Conservation (phyloP, 2,329 filamentous ascomycete genomes). For the Thermomyces lanuginosus region DNA sequence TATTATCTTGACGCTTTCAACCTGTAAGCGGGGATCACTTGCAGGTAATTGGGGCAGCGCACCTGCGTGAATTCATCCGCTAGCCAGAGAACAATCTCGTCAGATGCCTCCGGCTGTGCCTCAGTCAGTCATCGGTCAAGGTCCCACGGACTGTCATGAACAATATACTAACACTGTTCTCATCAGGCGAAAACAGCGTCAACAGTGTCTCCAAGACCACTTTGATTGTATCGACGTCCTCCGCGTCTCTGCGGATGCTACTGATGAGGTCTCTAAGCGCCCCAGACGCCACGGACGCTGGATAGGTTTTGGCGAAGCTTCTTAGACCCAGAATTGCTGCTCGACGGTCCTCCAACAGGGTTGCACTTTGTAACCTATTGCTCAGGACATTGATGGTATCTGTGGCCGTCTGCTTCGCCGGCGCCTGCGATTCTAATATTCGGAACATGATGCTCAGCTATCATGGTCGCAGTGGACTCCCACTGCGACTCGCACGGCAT, state of each 20-base stretch:
- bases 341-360: conserved; percentile 81
- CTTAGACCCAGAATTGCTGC: conserved; percentile 83
- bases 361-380: conserved; percentile 72
- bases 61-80: conserved; percentile 95
- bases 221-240: conserved; percentile 93
- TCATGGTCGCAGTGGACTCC: conserved; percentile 29
- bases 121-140: conserved; percentile 1
- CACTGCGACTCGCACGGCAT: too few relatives aligned
- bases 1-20: conserved; percentile 74
- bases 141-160: conserved; percentile 3
- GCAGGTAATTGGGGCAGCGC: conserved; percentile 13
- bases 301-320: conserved; percentile 92
- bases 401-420: conserved; percentile 87
- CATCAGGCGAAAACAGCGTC: conserved; percentile 68
- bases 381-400: conserved; percentile 87
- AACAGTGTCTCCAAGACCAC: conserved; percentile 86
- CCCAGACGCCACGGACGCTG: conserved; percentile 85
- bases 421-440: conserved; percentile 54
- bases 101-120: conserved; percentile 70
- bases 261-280: conserved; percentile 78
- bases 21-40: conserved; percentile 31
- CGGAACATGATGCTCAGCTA: conserved; percentile 32
- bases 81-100: conserved; percentile 89
- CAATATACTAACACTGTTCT: conserved; percentile 36
- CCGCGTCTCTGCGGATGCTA: conserved; percentile 68